Base-by-base conservation (phyloP, 129 eudicot species). In the Scalesia atractyloides region DNA sequence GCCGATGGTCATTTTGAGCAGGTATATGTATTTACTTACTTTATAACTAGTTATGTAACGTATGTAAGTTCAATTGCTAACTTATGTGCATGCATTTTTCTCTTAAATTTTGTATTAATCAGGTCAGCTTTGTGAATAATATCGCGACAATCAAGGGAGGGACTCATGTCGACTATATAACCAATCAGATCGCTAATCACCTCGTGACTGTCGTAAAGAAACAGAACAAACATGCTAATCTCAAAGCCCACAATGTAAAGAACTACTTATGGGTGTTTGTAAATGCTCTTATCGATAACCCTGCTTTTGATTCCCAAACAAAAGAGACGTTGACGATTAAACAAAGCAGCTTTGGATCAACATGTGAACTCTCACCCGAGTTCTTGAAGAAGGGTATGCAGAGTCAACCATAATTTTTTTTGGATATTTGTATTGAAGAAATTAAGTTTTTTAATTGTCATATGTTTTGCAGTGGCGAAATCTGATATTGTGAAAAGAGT, bases 1-100 rank as follows among this genome's bases (percentile, higher is more conserved):
- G 87, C 97, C 71, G 96, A 94, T 48, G 98, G 98, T 16, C 97
- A 94, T 68, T 94, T 94, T 77, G 92, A 94, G 67, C 98, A 94
- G 93, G 97, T 93, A 83, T 7, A 3, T 2, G 16, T 22, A 37
- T 4, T 37, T 37, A 37, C 3, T 39, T 36, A 30, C 7, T 68
- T 37, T 19, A 22, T 15, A 51, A 8, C 17, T 37, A 2, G 78
- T 37, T 37, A 37, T 37, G 43, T 37, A 37, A 37, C 7, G 30
- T 24, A 24, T 24, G 30, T 24, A 24, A 24, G 39, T 46, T 22
- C 39, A 50, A 20, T 15, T 17, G 36, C 33, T 19, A 64, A 57
- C 44, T 50, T 20, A 58, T 12, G 33, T 47, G 22, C 46, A 59
- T 72, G 1, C 11, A 18, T 16, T 1, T 43, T 64, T 5, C 5